Conservation (phyloP, 2,329 filamentous ascomycete species). For the Lachnellula cervina region DNA sequence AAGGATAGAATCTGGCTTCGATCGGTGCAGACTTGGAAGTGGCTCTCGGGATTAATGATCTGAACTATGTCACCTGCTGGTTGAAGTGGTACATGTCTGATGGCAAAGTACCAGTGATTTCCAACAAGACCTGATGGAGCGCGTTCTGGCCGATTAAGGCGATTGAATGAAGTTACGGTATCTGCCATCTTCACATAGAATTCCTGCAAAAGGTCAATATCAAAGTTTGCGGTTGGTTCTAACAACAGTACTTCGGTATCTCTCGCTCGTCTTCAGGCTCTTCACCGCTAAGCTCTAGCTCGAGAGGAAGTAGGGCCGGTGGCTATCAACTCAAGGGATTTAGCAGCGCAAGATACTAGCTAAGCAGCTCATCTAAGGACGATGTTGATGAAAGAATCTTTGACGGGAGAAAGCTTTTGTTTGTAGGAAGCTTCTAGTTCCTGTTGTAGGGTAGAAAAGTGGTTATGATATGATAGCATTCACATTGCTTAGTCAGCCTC, state of each 20-base stretch:
- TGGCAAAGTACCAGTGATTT: constrained; percentile 1
- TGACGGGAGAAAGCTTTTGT: not conserved
- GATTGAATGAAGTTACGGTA: not conserved
- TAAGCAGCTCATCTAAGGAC: not conserved
- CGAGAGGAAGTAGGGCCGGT: not conserved
- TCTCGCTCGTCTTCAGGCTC: not conserved
- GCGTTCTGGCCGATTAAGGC: not conserved
- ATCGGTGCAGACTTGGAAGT: not conserved
- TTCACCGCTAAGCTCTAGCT: not conserved
- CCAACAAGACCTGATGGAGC: not conserved
- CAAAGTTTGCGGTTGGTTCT: not conserved
- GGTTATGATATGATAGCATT: too few species aligned
- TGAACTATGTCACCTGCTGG: not conserved
- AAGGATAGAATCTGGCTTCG: not conserved
- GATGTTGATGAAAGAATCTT: not conserved
- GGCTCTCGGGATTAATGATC: not conserved
- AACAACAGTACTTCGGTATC: not conserved
- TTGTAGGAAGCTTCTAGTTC: not conserved
- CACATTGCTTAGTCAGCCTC: too few species aligned
- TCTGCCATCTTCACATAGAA: not conserved
- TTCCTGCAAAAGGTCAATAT: not conserved
- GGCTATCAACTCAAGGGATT: not conserved
- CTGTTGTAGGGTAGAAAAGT: too few species aligned
- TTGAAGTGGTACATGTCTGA: not conserved
- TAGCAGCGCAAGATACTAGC: not conserved